These are phyloP conservation scores for Wickerhamomyces canadensis DNA, from an alignment of 805 yeast genomes.

Conservation along the genomic window DNA sequence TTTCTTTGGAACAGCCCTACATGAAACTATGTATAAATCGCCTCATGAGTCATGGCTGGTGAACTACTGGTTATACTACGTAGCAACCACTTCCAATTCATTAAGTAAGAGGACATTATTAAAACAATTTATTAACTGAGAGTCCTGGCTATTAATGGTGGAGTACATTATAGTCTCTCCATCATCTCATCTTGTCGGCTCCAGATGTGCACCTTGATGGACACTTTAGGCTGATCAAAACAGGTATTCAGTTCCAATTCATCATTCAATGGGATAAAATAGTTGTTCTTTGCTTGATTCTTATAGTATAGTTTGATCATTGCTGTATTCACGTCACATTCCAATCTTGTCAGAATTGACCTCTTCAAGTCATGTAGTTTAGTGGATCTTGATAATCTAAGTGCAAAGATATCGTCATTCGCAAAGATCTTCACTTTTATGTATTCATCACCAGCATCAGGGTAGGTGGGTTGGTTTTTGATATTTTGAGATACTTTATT, in stretches of 20 bases:
- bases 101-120: too few species aligned
- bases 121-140: too few species aligned
- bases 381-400: slow-evolving; percentile 9
- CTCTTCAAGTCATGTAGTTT: slow-evolving; percentile 9
- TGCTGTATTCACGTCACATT: slow-evolving; percentile 11
- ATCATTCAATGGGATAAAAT: slow-evolving; percentile 15
- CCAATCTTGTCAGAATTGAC: slow-evolving; percentile 21
- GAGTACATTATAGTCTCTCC: too few species aligned
- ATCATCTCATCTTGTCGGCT: slow-evolving; percentile 1
- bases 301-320: slow-evolving; percentile 17
- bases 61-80: too few species aligned
- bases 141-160: too few species aligned
- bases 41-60: too few species aligned
- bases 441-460: too few species aligned
- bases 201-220: slow-evolving; percentile 10
- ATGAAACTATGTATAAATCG: too few species aligned
- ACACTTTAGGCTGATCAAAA: slow-evolving; percentile 10
- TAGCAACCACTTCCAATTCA: too few species aligned
- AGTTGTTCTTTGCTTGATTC: slow-evolving; percentile 8
- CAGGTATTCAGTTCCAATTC: slow-evolving; percentile 17
- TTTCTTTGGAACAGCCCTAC: too few species aligned
- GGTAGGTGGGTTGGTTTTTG: too few species aligned
- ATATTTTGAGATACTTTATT: too few species aligned
- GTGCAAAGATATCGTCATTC: slow-evolving; percentile 23
- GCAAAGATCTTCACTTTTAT: slow-evolving; percentile 20